Conservation (phyloP, 2,329 filamentous ascomycete species). For the Akanthomyces dipterigenus region DNA sequence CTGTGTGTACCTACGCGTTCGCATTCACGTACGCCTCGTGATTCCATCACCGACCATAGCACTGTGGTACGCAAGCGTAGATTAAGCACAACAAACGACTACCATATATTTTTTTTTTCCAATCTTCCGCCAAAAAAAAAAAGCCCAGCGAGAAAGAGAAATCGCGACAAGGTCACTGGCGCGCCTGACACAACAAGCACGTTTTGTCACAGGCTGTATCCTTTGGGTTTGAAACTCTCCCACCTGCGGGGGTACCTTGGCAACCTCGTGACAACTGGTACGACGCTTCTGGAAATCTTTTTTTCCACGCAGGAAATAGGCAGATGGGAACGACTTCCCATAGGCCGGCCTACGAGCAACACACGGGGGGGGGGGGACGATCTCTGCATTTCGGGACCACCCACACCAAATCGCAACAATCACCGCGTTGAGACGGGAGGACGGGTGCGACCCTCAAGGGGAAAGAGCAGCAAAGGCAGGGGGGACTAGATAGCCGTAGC, state of each 20-base stretch:
- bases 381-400: no score
- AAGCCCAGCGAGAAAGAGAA: not conserved
- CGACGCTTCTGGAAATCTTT: not conserved
- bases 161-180: no score
- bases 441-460: not conserved
- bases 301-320: not conserved
- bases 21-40: no score
- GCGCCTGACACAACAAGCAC: not conserved
- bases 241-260: not conserved
- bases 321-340: not conserved
- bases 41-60: not conserved
- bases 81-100: not conserved
- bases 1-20: not conserved
- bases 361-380: no score
- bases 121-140: not conserved
- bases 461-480: not conserved
- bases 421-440: slow-evolving; percentile 3
- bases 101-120: no score
- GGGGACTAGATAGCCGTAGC: not conserved
- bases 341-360: no score
- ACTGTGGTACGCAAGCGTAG: not conserved
- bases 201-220: not conserved
- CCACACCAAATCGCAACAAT: slow-evolving; percentile 2
- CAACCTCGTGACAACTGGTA: not conserved
- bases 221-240: no score